Percentiles rank a stretch among this genome's conserved stretches.
phyloP scores from a whole-genome alignment of 768 basidiomycete genomes.

The Rhizopogon salebrosus region DNA sequence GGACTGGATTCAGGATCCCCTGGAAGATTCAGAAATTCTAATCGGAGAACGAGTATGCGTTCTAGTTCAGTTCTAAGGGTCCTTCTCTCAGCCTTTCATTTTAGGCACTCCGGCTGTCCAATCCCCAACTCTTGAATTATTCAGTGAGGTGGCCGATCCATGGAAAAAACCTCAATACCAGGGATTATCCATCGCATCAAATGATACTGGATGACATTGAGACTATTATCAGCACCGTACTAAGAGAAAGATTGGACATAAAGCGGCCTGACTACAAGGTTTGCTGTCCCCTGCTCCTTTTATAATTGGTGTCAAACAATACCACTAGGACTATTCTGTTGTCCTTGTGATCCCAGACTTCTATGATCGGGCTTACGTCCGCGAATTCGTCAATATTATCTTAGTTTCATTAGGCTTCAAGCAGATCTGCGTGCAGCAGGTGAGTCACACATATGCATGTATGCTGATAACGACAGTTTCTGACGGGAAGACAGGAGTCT shows the following conservation, averaged over 20 bases:
- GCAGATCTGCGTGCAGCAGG: slow-evolving; percentile 90
- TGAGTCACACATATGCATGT: slow-evolving; percentile 17
- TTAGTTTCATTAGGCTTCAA: slow-evolving; percentile 84
- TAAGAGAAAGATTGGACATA: slow-evolving; percentile 61
- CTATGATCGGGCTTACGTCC: slow-evolving; percentile 80
- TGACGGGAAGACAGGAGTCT: slow-evolving; percentile 58
- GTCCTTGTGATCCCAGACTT: slow-evolving; percentile 91
- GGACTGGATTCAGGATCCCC: slow-evolving; percentile 71
- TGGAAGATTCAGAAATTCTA: slow-evolving; percentile 41
- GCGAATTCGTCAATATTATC: slow-evolving; percentile 69
- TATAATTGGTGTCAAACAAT: background rate
- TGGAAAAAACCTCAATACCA: slow-evolving; percentile 76
- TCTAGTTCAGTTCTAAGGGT: background rate
- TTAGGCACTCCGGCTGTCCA: slow-evolving; percentile 65
- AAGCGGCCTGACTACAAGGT: slow-evolving; percentile 56
- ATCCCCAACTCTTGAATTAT: slow-evolving; percentile 66
- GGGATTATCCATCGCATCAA: slow-evolving; percentile 70
- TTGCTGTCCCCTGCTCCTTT: slow-evolving; percentile 8
- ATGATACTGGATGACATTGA: slow-evolving; percentile 76
- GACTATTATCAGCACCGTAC: slow-evolving; percentile 52
- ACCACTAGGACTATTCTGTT: slow-evolving; percentile 72
- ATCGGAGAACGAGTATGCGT: slow-evolving; percentile 64
- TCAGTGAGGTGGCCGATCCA: slow-evolving; percentile 78
- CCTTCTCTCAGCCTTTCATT: slow-evolving; percentile 7
- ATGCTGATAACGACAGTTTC: background rate